A percentile compares a stretch with the other conserved stretches of the same genome.
Evolutionary conservation across 176 grass and related monocot genomes (phyloP).

Genomic region (Hordeum vulgare): MorexV3_pseudomolecules_assembly NC_058522.1:501533721-501534220

Average conservation of each 20-base stretch:
- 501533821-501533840: background rate
- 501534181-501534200: background rate
- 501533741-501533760: background rate
- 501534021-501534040: slow-evolving; percentile 37
- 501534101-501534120: background rate
- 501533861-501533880: background rate
- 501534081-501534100: slow-evolving; percentile 15
- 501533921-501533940: background rate
- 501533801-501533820: background rate
- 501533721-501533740: background rate
- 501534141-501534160: background rate
- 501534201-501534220: background rate
- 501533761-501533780: background rate
- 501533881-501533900: background rate
- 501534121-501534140: background rate
- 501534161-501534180: background rate
- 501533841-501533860: background rate
- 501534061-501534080: slow-evolving; percentile 40
- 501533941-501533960: slow-evolving; percentile 36
- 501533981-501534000: slow-evolving; percentile 37
- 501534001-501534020: slow-evolving; percentile 53
- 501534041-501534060: slow-evolving; percentile 47
- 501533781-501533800: background rate
- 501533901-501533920: background rate
- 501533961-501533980: slow-evolving; percentile 61